A percentile compares a stretch with the other conserved stretches of the same genome.
Evolutionary conservation across 352 stramenopile species (phyloP).

Genomic region (Phytophthora gonapodyides): DNA sequence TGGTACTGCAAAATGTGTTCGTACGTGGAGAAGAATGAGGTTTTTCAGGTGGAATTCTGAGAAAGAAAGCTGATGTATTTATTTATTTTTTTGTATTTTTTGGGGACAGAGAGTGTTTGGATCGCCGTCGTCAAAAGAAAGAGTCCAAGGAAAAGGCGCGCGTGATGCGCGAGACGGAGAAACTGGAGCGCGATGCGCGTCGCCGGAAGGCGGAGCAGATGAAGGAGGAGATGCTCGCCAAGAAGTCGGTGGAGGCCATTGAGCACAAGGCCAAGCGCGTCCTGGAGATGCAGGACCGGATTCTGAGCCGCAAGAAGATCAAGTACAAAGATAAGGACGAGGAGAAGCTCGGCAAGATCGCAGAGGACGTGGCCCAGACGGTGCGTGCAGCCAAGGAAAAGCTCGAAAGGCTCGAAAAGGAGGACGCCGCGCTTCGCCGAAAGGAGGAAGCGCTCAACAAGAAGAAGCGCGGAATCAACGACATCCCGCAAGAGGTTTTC

Average conservation of each 20-base stretch:
- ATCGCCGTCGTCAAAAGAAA: constrained; percentile 75
- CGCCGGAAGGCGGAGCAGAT: constrained; percentile 64
- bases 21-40: constrained; percentile 43
- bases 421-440: constrained; percentile 71
- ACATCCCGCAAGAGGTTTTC: constrained; percentile 46
- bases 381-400: constrained; percentile 79
- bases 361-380: constrained; percentile 79
- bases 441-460: constrained; percentile 87
- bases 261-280: constrained; percentile 85
- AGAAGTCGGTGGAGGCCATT: constrained; percentile 82
- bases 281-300: constrained; percentile 88
- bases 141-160: constrained; percentile 80
- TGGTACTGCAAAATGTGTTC: constrained; percentile 90
- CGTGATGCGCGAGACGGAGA: constrained; percentile 78
- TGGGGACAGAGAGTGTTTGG: constrained; percentile 65
- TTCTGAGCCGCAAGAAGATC: constrained; percentile 87
- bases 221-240: constrained; percentile 72
- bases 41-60: not conserved
- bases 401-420: constrained; percentile 88
- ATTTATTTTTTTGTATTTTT: constrained; percentile 2
- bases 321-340: constrained; percentile 92
- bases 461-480: constrained; percentile 68
- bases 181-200: constrained; percentile 77
- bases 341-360: constrained; percentile 80
- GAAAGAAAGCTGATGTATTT: too few relatives aligned